Evolutionary conservation across 495 filamentous ascomycete genomes (phyloP), one percentile per base, ranked within the genome.

Genomic region (Rostrohypoxylon terebratum): DNA sequence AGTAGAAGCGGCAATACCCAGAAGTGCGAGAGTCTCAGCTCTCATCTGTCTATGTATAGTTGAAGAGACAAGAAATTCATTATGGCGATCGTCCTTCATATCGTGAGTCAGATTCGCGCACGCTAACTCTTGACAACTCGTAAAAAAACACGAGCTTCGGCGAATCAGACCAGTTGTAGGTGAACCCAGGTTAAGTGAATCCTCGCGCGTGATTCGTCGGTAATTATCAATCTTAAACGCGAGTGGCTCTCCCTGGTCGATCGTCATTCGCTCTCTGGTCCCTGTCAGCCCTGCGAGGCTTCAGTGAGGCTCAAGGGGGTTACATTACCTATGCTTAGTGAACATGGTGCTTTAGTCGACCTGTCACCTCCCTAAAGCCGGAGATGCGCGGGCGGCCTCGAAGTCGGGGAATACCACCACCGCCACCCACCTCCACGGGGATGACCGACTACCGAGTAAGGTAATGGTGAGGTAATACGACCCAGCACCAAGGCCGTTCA

Each of bases 1-100:
- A 40, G 65, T 69, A 73, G 65, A 70, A 70, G 63, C 58, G 77
- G 70, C 72, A 78, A 77, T 77, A 69, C 75, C 67, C 76, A 72
- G 42, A 18, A 45, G 25, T 51, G 61, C 18, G 54, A 33, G 40
- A 42, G 63, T 44, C n/a, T 68, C n/a, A 66, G 62, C 57, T 47
- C 51, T 72, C 50, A 69, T 61, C 54, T 70, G 68, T 77, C 72
- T 72, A 75, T 14, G 38, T 42, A 11, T 14, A 42, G 38, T 64
- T 60, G 53, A 45, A 74, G 18, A 78, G 75, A 67, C 68, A 76
- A 69, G 51, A 73, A 72, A 59, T 66, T 36, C 47, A 71, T 62
- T 61, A 38, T 21, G 36, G 42, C 53, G 36, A 65, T 33, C 62
- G 53, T 61, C 53, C 50, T 60, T 58, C 34, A 48, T 36, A 33